phyloP scores from a whole-genome alignment of 2,329 filamentous ascomycete species.

The Neoarthrinium moseri region DNA sequence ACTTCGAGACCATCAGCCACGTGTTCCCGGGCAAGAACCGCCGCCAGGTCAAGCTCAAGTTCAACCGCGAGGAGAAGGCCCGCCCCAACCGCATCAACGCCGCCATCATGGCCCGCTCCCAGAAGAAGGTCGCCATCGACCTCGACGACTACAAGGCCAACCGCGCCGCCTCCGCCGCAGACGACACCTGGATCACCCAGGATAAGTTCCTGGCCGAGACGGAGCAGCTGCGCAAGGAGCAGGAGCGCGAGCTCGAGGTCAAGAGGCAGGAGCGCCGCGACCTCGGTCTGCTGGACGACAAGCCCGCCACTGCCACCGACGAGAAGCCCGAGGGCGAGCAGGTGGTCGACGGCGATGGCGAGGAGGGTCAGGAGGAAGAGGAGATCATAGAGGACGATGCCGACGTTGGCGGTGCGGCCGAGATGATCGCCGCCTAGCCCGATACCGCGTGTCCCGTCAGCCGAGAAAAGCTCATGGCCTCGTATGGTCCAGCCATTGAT shows the following conservation, averaged over 20 bases:
- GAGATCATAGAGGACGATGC: background rate
- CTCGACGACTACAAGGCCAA: conserved; percentile 58
- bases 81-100: conserved; percentile 63
- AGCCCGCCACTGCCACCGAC: conserved; percentile 34
- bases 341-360: conserved; percentile 39
- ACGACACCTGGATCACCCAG: conserved; percentile 45
- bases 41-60: conserved; percentile 78
- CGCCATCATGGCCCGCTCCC: conserved; percentile 55
- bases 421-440: background rate
- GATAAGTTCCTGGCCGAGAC: conserved; percentile 57
- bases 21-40: conserved; percentile 73
- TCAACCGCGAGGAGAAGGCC: conserved; percentile 73
- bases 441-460: background rate
- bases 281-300: conserved; percentile 32
- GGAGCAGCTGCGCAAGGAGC: conserved; percentile 37
- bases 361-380: conserved; percentile 6
- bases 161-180: conserved; percentile 48
- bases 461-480: background rate
- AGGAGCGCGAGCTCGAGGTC: conserved; percentile 43
- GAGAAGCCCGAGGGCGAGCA: conserved; percentile 43
- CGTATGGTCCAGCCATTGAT: too few relatives aligned
- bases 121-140: conserved; percentile 57
- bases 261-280: conserved; percentile 38
- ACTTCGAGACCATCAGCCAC: conserved; percentile 76
- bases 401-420: background rate